phyloP scores from a whole-genome alignment of 2,329 filamentous ascomycete genomes.

The Neobulgaria alba region DNA sequence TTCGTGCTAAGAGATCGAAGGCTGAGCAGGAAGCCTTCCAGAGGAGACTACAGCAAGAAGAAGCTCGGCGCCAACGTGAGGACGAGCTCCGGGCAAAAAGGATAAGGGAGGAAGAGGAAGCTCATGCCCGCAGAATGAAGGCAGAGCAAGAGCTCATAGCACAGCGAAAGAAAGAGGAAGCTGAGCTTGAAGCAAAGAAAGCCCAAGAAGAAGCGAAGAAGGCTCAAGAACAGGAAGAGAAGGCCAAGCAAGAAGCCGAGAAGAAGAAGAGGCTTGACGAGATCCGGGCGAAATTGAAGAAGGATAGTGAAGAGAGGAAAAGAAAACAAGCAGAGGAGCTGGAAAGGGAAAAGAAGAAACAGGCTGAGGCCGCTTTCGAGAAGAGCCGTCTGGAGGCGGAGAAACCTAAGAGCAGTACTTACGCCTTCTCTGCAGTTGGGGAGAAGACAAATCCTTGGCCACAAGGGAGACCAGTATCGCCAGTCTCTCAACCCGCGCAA shows the following conservation, averaged over 20 bases:
- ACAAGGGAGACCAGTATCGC: conserved; percentile 44
- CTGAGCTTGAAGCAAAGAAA: conserved; percentile 27
- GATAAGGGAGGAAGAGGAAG: conserved; percentile 2
- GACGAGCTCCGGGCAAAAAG: not conserved
- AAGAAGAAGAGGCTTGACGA: conserved; percentile 8
- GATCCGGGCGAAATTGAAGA: conserved; percentile 32
- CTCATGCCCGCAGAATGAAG: not conserved
- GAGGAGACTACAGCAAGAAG: conserved; percentile 4
- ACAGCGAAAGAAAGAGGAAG: conserved; percentile 24
- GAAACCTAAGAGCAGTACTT: conserved; percentile 33
- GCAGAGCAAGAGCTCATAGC: not conserved
- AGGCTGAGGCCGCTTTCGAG: conserved; percentile 14
- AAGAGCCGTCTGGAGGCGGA: conserved; percentile 10
- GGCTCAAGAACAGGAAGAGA: conserved; percentile 6
- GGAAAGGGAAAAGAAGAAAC: conserved; percentile 14
- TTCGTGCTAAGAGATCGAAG: not conserved
- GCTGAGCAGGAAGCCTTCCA: conserved; percentile 1
- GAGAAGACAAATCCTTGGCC: conserved; percentile 66
- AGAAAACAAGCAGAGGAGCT: not conserved
- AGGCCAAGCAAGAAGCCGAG: conserved; percentile 3
- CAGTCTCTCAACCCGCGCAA: conserved; percentile 11
- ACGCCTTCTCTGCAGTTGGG: conserved; percentile 56
- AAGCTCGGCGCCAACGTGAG: not conserved
- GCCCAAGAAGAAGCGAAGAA: conserved; percentile 17
- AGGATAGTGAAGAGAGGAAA: conserved; percentile 3